These are phyloP conservation scores for Vachellia collinsii DNA, from an alignment of 306 rosid species.

Conservation along the genomic window DNA sequence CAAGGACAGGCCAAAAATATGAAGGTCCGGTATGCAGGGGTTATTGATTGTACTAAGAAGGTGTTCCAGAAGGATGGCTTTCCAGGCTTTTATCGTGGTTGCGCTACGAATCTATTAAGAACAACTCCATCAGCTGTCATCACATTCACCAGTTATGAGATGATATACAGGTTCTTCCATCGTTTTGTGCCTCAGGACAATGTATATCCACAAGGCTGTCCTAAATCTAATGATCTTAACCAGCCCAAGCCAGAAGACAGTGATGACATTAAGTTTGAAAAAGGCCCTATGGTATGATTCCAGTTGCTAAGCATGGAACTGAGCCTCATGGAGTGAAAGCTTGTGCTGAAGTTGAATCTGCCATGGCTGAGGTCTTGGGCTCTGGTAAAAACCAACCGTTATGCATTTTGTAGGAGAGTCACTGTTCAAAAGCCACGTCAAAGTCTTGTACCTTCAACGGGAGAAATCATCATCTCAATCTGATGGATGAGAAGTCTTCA, in stretches of 20 bases:
- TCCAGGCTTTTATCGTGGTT: slow-evolving; percentile 86
- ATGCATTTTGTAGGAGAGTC: background rate
- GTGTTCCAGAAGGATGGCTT: slow-evolving; percentile 85
- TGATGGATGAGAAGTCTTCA: slow-evolving; percentile 44
- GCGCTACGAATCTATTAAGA: slow-evolving; percentile 84
- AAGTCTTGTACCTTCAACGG: background rate
- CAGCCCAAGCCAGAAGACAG: slow-evolving; percentile 36
- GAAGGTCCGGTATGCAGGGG: slow-evolving; percentile 60
- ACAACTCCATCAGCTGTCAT: slow-evolving; percentile 97
- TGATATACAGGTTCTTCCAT: slow-evolving; percentile 76
- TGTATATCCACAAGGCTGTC: slow-evolving; percentile 40
- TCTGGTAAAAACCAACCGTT: background rate
- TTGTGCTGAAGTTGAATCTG: slow-evolving; percentile 17
- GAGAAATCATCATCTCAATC: slow-evolving; percentile 49
- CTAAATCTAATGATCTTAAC: slow-evolving; percentile 41
- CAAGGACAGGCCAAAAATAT: slow-evolving; percentile 79
- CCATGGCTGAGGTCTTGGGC: background rate
- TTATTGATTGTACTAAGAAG: slow-evolving; percentile 80
- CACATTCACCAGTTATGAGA: slow-evolving; percentile 92
- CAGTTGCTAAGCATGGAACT: background rate
- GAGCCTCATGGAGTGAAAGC: background rate
- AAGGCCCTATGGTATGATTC: slow-evolving; percentile 21
- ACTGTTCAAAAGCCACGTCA: background rate
- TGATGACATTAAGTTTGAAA: slow-evolving; percentile 28
- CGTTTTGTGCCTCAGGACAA: slow-evolving; percentile 44